Conservation (phyloP, 192 early-diverging fungal genomes). For the Coemansia sp. region DNA sequence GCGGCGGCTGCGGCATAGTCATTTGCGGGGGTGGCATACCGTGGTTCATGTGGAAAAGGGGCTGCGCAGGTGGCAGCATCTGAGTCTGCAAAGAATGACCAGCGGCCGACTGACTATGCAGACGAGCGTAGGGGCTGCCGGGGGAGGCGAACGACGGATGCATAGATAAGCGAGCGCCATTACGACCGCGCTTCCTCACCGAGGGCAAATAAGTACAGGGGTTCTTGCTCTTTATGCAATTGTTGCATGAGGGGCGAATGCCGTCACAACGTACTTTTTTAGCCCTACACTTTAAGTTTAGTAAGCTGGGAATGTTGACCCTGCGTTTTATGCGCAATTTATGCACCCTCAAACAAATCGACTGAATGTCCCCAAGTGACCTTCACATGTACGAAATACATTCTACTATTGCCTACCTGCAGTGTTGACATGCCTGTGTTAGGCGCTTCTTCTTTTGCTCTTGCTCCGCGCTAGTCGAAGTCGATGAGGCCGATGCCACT, state of each 20-base stretch:
- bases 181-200: slow-evolving; percentile 45
- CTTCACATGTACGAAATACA: not conserved
- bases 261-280: slow-evolving; percentile 57
- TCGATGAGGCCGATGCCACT: not conserved
- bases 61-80: slow-evolving; percentile 9
- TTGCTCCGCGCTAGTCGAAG: not conserved
- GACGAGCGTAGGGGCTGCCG: slow-evolving; percentile 29
- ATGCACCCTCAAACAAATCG: not conserved
- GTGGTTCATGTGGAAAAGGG: not conserved
- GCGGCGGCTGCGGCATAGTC: slow-evolving; percentile 17
- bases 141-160: slow-evolving; percentile 14
- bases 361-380: not conserved
- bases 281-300: slow-evolving; percentile 21
- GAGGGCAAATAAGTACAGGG: slow-evolving; percentile 45
- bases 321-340: slow-evolving; percentile 13
- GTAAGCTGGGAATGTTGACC: not conserved
- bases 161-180: slow-evolving; percentile 29
- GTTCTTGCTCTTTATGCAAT: slow-evolving; percentile 43
- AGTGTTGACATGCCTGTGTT: slow-evolving; percentile 53
- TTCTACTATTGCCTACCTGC: slow-evolving; percentile 31
- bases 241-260: slow-evolving; percentile 52
- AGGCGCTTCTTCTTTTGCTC: slow-evolving; percentile 53
- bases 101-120: slow-evolving; percentile 8
- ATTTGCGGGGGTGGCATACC: slow-evolving; percentile 11
- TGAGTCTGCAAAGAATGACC: slow-evolving; percentile 7